Evolutionary conservation across 75 land plant species (phyloP), one percentile per base, ranked within the genome.

Genomic region (Ceratopteris richardii): DNA sequence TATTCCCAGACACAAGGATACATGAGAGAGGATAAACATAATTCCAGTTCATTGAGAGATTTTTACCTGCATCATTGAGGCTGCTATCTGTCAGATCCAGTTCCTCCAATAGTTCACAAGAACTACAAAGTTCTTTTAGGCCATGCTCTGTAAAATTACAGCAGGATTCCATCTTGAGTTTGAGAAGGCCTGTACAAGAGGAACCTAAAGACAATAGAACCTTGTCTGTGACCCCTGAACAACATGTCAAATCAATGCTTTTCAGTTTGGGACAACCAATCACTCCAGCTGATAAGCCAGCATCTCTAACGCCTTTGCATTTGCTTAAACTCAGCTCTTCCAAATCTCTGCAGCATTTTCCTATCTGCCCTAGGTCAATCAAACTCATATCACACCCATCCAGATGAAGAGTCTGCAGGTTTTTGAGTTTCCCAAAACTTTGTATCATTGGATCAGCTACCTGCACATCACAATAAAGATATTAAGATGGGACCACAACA

Each of bases 101-200:
- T 63, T 81, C 98, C 63, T 94, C 86, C 54, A 94, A 67, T 1
- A 56, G 53, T 31, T 16, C 79, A 53, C 90, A 86, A 14, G 61
- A 29, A 54, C 68, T 56, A 23, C 98, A 96, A 47, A 94, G 70
- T 62, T 72, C 57, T 11, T 29, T 27, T 37, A 94, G 76, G 14
- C 85, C 77, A 51, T 80, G 80, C 17, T 71, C 70, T 3, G 82
- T 57, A 44, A 94, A 74, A 17, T 71, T 48, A 30, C 70, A 51
- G 51, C 98, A 89, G 20, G 90, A 82, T 60, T 94, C 98, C 90
- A 94, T 83, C 57, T 65, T 89, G n/a, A 94, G 74, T 14, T 85
- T 83, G 25, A 58, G 63, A 26, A 94, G 83, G 19, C 68, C 57
- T 29, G 58, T 68, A 64, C 98, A 94, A 29, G 74, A 75, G 19